Evolutionary conservation across 352 stramenopile species (phyloP), one percentile per base, ranked within the genome.

Genomic region (Thraustotheca clavata): DNA sequence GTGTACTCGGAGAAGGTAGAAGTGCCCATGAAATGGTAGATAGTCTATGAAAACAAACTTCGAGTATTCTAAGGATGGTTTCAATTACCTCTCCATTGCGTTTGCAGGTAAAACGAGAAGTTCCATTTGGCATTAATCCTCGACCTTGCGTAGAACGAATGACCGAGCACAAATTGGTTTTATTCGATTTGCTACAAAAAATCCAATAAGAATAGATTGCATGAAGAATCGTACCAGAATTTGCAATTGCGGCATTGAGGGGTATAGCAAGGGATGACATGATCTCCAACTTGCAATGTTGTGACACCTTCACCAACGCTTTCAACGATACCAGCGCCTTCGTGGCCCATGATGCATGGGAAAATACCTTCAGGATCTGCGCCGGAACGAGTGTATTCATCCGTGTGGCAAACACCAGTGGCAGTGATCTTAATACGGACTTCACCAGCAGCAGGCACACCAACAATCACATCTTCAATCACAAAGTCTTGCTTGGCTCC

Each of bases 201-300:
- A 46, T 16, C 18, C n/a, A n/a, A n/a, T 22, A 26, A 24, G 35
- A 55, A 8, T 26, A 60, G 11, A 27, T 39, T 50, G 54, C 27
- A 43, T n/a, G 47, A 29, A 60, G 26, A 16, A 20, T 73, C 73
- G 48, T 49, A 83, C 75, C 83, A 93, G 68, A 93, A 93, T 71
- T 93, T 93, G 77, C 83, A 93, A 48, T 90, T 89, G 71, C 81
- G 81, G 78, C 86, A 95, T 69, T 95, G 80, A 52, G 88, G 87
- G 55, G 87, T 97, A 76, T 98, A 99, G 79, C 91, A 98, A 35
- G 96, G 96, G 71, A 99, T 95, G 34, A 98, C 93, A 69, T 98
- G 80, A 73, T 94, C 85, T 49, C 85, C 85, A 40, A 90, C 83
- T 72, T 94, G 83, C 55, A 94, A 40, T 26, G 73, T 80, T 8